These are phyloP conservation scores for Chaetomium fimeti DNA, from an alignment of 495 filamentous ascomycete genomes.

Conservation along the genomic window DNA sequence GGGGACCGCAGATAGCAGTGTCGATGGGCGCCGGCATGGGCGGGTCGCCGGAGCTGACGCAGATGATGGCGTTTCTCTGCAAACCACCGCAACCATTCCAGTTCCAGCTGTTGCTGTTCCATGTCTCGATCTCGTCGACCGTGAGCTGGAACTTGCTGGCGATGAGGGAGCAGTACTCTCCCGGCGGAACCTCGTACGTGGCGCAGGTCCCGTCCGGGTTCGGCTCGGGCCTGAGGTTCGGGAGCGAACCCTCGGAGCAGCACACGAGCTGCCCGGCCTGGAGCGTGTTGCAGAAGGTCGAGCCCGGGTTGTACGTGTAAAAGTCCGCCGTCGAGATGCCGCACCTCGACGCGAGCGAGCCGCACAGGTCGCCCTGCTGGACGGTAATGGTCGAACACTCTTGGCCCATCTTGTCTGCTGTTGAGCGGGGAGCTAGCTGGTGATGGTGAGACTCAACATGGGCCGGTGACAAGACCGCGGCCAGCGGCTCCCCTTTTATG, in stretches of 20 bases:
- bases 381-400: constrained; percentile 7
- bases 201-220: constrained; percentile 47
- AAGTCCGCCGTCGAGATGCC: constrained; percentile 42
- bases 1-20: constrained; percentile 49
- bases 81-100: constrained; percentile 49
- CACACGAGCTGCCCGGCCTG: constrained; percentile 45
- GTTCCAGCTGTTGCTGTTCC: constrained; percentile 52
- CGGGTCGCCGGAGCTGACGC: constrained; percentile 48
- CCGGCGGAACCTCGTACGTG: constrained; percentile 33
- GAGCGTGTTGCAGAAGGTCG: constrained; percentile 41
- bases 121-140: constrained; percentile 35
- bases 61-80: constrained; percentile 37
- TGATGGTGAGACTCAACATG: background rate
- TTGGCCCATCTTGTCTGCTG: constrained; percentile 11
- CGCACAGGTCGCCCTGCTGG: constrained; percentile 40
- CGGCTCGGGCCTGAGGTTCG: constrained; percentile 43
- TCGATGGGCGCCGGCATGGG: constrained; percentile 45
- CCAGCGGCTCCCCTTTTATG: background rate
- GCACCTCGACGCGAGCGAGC: constrained; percentile 43
- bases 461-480: background rate
- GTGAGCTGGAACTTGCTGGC: constrained; percentile 37
- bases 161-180: constrained; percentile 41
- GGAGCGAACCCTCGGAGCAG: constrained; percentile 44
- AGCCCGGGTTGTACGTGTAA: constrained; percentile 40
- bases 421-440: background rate